phyloP scores from a whole-genome alignment of 73 alveolate species.

The Diophrys appendiculata region DNA sequence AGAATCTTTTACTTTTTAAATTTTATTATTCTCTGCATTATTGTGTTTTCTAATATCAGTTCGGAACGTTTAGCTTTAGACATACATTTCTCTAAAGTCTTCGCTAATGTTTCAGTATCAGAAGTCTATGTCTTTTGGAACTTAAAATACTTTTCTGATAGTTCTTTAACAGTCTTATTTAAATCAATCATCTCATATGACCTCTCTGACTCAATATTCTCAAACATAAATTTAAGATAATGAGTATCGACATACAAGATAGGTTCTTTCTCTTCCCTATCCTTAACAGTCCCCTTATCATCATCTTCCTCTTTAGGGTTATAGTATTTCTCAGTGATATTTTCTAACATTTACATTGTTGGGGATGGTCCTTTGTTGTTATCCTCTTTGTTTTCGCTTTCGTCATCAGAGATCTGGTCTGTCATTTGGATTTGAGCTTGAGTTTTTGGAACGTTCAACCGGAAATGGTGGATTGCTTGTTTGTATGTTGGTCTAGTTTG shows the following conservation, averaged over 20 bases:
- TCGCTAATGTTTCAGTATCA: not conserved
- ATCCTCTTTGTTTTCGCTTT: not conserved
- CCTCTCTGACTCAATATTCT: not conserved
- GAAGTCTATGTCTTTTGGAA: not conserved
- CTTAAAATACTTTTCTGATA: not conserved
- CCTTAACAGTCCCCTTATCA: not conserved
- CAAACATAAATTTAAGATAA: not conserved
- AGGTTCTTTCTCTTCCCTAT: conserved; percentile 10
- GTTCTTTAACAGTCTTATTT: not conserved
- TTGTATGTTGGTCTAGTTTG: conserved; percentile 23
- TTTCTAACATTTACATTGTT: not conserved
- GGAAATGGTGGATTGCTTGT: conserved; percentile 22
- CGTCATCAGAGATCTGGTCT: not conserved
- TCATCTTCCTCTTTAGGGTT: not conserved
- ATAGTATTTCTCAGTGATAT: not conserved
- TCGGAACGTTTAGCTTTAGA: no score
- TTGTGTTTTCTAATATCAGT: no score
- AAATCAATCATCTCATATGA: not conserved
- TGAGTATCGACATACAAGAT: conserved; percentile 4
- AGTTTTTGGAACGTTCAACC: conserved; percentile 1
- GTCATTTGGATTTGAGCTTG: not conserved
- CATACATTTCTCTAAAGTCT: no score
- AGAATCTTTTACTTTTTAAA: not conserved
- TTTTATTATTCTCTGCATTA: not conserved
- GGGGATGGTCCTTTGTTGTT: not conserved